phyloP scores from a whole-genome alignment of 2,329 filamentous ascomycete genomes.

The Fusarium citri region DNA sequence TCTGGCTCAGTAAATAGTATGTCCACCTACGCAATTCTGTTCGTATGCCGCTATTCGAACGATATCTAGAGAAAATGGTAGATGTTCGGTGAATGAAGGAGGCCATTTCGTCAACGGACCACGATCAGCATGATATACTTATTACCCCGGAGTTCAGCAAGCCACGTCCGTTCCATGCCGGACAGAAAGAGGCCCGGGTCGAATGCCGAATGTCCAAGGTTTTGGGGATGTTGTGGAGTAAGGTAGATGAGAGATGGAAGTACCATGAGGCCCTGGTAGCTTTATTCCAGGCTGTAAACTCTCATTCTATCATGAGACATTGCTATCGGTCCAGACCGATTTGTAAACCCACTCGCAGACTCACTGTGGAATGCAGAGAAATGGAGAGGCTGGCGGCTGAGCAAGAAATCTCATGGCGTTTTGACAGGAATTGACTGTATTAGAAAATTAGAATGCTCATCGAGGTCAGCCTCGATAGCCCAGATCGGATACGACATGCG shows the following conservation, averaged over 20 bases:
- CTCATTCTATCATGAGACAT: constrained; percentile 7
- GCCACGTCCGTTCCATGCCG: constrained; percentile 26
- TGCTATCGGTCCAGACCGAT: neutral
- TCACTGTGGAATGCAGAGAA: neutral
- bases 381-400: constrained; percentile 8
- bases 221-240: constrained; percentile 6
- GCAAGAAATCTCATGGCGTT: neutral
- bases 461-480: neutral
- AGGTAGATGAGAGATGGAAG: neutral
- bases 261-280: neutral
- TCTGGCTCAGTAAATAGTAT: neutral
- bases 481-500: neutral
- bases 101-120: neutral
- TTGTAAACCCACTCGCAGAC: neutral
- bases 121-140: neutral
- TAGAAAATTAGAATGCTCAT: neutral
- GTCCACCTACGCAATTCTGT: neutral
- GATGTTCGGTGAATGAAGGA: neutral
- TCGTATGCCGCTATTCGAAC: neutral
- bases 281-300: neutral
- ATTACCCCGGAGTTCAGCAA: constrained; percentile 5
- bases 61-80: neutral
- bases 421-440: neutral
- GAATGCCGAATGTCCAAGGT: constrained; percentile 7
- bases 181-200: neutral